Conservation (phyloP, 495 filamentous ascomycete genomes). For the Pseudotulostoma volvatum region DNA sequence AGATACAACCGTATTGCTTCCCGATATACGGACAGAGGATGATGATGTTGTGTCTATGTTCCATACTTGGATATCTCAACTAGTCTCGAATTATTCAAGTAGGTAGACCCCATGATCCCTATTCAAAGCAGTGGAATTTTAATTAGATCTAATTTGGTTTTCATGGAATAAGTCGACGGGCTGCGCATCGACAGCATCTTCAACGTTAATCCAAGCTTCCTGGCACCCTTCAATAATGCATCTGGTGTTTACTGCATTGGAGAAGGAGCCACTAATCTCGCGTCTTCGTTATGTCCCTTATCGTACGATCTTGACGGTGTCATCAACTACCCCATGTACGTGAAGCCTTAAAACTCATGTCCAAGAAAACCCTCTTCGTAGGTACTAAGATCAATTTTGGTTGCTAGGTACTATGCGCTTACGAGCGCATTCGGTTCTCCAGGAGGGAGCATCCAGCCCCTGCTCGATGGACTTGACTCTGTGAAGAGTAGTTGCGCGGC, state of each 20-base stretch:
- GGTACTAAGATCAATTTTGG: neutral
- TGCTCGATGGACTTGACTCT: constrained; percentile 31
- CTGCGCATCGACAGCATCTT: constrained; percentile 52
- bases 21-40: constrained; percentile 47
- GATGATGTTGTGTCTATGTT: constrained; percentile 31
- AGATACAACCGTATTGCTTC: constrained; percentile 37
- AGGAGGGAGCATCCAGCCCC: constrained; percentile 31
- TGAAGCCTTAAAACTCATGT: constrained; percentile 11
- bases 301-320: constrained; percentile 43
- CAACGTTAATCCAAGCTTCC: constrained; percentile 45
- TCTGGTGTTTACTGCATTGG: constrained; percentile 46
- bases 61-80: constrained; percentile 37
- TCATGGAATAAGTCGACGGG: constrained; percentile 50
- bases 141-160: constrained; percentile 37
- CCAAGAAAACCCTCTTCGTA: neutral
- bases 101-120: no score
- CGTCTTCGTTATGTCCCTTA: constrained; percentile 35
- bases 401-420: constrained; percentile 12
- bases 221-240: constrained; percentile 34
- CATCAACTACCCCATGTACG: constrained; percentile 44
- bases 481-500: constrained; percentile 32
- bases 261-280: constrained; percentile 36
- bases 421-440: constrained; percentile 32
- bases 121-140: no score
- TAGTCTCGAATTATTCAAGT: neutral